These are phyloP conservation scores for Pisolithus microcarpus DNA, from an alignment of 768 basidiomycete species.

Conservation along the genomic window DNA sequence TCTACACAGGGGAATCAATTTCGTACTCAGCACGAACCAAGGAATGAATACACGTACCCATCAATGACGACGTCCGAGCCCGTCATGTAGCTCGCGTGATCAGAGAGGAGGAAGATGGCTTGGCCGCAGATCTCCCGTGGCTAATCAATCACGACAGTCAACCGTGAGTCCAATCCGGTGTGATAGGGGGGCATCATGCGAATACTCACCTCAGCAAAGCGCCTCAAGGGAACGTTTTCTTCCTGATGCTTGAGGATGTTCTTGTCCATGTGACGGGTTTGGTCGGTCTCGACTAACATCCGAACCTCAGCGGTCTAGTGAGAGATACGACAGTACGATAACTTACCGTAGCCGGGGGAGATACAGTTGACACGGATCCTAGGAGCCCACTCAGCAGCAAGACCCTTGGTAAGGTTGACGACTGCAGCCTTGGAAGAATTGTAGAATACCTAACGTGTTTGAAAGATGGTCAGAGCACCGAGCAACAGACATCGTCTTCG, in stretches of 20 bases:
- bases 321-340: not conserved
- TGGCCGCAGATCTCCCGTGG: constrained; percentile 53
- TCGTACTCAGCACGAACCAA: not conserved
- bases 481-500: not conserved
- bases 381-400: constrained; percentile 59
- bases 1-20: not conserved
- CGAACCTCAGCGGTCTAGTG: not conserved
- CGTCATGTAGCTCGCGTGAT: constrained; percentile 49
- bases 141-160: constrained; percentile 18
- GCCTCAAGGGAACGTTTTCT: constrained; percentile 42
- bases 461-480: not conserved
- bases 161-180: no score
- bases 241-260: constrained; percentile 43
- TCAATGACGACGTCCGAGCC: constrained; percentile 51
- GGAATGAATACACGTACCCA: constrained; percentile 33
- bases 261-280: constrained; percentile 48
- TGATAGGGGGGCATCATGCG: constrained; percentile 1
- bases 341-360: constrained; percentile 50
- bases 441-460: constrained; percentile 33
- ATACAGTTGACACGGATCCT: constrained; percentile 54
- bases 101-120: constrained; percentile 46
- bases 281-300: constrained; percentile 49
- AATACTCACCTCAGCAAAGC: constrained; percentile 46
- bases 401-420: constrained; percentile 50
- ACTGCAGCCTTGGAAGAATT: constrained; percentile 69